A percentile compares a stretch with the other conserved stretches of the same genome.
Conservation (phyloP, 2,329 filamentous ascomycete genomes). For the Madurella fahalii region DNA sequence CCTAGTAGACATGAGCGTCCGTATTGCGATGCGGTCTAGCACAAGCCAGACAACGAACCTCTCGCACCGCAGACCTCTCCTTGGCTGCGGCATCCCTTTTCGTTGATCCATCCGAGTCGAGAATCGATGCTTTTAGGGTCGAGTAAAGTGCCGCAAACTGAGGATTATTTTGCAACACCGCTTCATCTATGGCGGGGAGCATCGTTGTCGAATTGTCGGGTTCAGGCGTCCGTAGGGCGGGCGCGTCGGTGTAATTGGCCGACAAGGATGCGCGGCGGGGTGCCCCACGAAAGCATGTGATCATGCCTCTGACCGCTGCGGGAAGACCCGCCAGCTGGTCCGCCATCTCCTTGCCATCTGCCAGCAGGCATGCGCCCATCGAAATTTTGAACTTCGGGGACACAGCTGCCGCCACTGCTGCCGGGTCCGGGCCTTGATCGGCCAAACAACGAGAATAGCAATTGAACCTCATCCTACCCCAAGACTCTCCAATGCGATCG, state of each 20-base stretch:
- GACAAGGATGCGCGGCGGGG: not conserved
- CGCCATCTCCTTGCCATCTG: not conserved
- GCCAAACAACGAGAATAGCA: not conserved
- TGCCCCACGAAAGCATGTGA: slow-evolving; percentile 22
- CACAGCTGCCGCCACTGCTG: not conserved
- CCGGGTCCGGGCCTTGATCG: not conserved
- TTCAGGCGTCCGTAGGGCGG: not conserved
- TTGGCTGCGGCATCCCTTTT: slow-evolving; percentile 47
- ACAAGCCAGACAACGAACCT: slow-evolving; percentile 38
- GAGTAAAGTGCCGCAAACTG: slow-evolving; percentile 57
- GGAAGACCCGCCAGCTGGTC: slow-evolving; percentile 8
- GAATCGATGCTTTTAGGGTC: slow-evolving; percentile 48
- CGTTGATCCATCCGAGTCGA: slow-evolving; percentile 57
- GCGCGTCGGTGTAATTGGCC: slow-evolving; percentile 1
- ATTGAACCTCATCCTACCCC: not conserved
- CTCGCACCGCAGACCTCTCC: slow-evolving; percentile 45
- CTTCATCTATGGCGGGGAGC: slow-evolving; percentile 55
- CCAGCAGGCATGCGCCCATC: not conserved
- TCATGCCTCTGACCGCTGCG: not conserved
- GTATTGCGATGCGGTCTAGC: not conserved
- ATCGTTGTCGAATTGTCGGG: slow-evolving; percentile 35
- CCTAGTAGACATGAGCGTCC: slow-evolving; percentile 32
- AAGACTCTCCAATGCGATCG: slow-evolving; percentile 9
- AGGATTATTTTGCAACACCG: slow-evolving; percentile 53
- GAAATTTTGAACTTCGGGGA: slow-evolving; percentile 21